Conservation (phyloP, 768 basidiomycete genomes). For the Nidula microcarpa region DNA sequence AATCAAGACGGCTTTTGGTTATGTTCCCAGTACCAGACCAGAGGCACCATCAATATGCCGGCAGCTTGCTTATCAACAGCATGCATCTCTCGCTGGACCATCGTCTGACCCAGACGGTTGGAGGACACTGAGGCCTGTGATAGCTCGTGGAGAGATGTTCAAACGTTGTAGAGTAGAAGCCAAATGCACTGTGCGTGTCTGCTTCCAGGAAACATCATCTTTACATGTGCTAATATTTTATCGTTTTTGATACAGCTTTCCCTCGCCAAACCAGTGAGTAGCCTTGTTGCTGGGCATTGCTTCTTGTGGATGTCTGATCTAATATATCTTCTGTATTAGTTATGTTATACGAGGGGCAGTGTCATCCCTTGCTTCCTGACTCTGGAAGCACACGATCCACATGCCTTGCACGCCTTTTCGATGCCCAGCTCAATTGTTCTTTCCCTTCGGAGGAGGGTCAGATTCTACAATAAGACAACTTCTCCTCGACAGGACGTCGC, state of each 20-base stretch:
- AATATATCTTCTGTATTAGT: slow-evolving; percentile 16
- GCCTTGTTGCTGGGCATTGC: too few species aligned
- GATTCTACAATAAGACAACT: slow-evolving; percentile 35
- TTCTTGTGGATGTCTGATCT: neutral
- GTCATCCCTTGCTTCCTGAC: slow-evolving; percentile 43
- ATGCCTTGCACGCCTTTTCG: slow-evolving; percentile 38
- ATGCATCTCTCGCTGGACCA: slow-evolving; percentile 40
- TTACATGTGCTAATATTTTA: slow-evolving; percentile 2
- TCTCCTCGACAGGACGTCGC: slow-evolving; percentile 33
- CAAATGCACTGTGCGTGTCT: slow-evolving; percentile 34
- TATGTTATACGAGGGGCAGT: slow-evolving; percentile 48
- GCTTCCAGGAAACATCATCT: neutral
- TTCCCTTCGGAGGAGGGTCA: slow-evolving; percentile 35
- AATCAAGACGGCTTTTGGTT: slow-evolving; percentile 51
- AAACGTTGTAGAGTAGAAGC: slow-evolving; percentile 34
- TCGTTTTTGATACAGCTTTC: slow-evolving; percentile 29
- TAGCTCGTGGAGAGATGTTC: slow-evolving; percentile 36
- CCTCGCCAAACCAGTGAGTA: slow-evolving; percentile 42
- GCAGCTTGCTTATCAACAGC: slow-evolving; percentile 46
- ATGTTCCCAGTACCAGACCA: slow-evolving; percentile 44
- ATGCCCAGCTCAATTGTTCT: slow-evolving; percentile 35
- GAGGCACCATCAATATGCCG: slow-evolving; percentile 42
- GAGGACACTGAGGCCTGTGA: slow-evolving; percentile 38
- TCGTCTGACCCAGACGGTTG: slow-evolving; percentile 50
- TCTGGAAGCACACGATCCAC: slow-evolving; percentile 33